These are phyloP conservation scores for Pseudoneurospora amorphoporcata DNA, from an alignment of 495 filamentous ascomycete genomes.

Conservation along the genomic window DNA sequence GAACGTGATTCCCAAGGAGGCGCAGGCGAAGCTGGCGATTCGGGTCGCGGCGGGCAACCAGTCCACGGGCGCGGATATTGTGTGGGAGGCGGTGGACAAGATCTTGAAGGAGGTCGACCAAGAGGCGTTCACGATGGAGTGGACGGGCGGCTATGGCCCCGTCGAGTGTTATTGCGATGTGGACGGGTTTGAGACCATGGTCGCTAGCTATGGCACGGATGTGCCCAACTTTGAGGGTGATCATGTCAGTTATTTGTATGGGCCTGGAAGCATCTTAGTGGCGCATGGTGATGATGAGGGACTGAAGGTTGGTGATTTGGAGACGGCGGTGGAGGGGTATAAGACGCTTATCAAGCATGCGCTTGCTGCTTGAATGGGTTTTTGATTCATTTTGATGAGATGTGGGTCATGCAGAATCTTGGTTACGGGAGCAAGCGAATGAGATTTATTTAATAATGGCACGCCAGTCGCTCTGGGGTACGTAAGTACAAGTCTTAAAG, in stretches of 20 bases:
- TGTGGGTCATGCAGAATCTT: background rate
- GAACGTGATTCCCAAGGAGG: slow-evolving; percentile 75
- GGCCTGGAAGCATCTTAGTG: slow-evolving; percentile 78
- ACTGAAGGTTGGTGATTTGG: slow-evolving; percentile 56
- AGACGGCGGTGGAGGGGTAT: slow-evolving; percentile 60
- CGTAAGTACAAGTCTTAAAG: background rate
- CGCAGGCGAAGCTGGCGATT: slow-evolving; percentile 54
- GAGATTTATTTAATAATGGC: background rate
- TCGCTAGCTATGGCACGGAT: slow-evolving; percentile 90
- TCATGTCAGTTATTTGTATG: slow-evolving; percentile 79
- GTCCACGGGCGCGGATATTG: slow-evolving; percentile 38
- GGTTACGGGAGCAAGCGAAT: background rate
- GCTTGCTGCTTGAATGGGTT: background rate
- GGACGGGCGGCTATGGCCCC: slow-evolving; percentile 54
- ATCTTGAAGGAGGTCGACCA: slow-evolving; percentile 46
- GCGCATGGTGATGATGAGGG: slow-evolving; percentile 83
- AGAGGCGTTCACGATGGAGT: slow-evolving; percentile 51
- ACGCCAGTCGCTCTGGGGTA: background rate
- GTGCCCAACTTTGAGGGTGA: slow-evolving; percentile 63
- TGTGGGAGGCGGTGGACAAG: slow-evolving; percentile 45
- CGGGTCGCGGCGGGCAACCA: slow-evolving; percentile 67
- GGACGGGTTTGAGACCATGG: slow-evolving; percentile 65
- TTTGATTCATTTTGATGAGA: background rate
- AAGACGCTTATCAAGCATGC: slow-evolving; percentile 48
- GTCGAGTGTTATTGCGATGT: slow-evolving; percentile 73